A percentile compares a stretch with the other conserved stretches of the same genome.
Evolutionary conservation across 495 filamentous ascomycete genomes (phyloP).

Genomic region (Hypoxylon trugodes): DNA sequence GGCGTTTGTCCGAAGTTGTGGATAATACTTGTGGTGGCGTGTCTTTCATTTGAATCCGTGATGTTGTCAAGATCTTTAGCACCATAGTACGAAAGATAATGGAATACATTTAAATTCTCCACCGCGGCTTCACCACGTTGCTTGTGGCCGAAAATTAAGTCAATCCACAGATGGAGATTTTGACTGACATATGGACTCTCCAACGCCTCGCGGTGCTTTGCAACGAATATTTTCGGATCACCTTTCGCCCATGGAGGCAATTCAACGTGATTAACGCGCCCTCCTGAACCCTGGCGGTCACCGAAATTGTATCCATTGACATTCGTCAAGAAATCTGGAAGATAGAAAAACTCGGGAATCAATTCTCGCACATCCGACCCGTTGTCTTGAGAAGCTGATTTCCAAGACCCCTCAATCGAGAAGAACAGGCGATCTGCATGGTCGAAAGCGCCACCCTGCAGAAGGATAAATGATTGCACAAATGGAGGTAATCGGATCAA

Average conservation of each 20-base stretch:
- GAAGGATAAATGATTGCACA: conserved; percentile 94
- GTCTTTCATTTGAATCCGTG: conserved; percentile 81
- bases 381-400: conserved; percentile 86
- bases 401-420: conserved; percentile 90
- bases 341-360: conserved; percentile 95
- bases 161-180: conserved; percentile 93
- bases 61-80: conserved; percentile 93
- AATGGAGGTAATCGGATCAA: conserved; percentile 95
- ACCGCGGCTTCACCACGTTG: conserved; percentile 93
- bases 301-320: conserved; percentile 95
- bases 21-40: conserved; percentile 92
- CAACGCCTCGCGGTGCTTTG: conserved; percentile 91
- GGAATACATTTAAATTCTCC: conserved; percentile 93
- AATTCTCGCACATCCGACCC: conserved; percentile 94
- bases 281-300: conserved; percentile 77
- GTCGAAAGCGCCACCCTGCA: conserved; percentile 96
- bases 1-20: conserved; percentile 99
- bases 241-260: conserved; percentile 97
- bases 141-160: conserved; percentile 93
- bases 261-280: conserved; percentile 80
- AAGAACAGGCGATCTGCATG: conserved; percentile 96
- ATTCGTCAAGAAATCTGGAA: conserved; percentile 92
- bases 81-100: conserved; percentile 92
- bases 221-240: conserved; percentile 93
- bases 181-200: conserved; percentile 94